Base-by-base conservation (phyloP, 345 rosid species). In the Carallia brachiata region DNA sequence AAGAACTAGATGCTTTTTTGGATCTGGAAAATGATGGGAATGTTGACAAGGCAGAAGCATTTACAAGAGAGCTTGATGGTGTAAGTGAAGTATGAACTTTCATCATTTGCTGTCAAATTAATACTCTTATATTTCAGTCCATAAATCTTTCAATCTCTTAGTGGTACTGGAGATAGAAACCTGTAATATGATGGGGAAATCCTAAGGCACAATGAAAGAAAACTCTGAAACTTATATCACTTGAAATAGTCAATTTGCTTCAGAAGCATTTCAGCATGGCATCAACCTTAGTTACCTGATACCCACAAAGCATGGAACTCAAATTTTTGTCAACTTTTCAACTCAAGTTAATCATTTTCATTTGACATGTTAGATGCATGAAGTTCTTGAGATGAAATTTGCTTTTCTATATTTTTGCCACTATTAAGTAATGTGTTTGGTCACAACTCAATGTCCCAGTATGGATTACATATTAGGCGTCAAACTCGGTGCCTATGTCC, bases 21-120 rank as follows among this genome's bases (percentile, higher is more conserved):
- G 65, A 66, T 44, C 53, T 79, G 68, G 95, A 89, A 73, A 76
- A 70, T 71, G 79, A 84, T 71, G 88, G 74, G 62, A 87, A 69
- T 69, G 82, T 85, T 65, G 83, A 84, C 73, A 90, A 78, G 79
- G 97, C 96, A 52, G 98, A 92, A 80, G 94, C 87, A 69, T 95
- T 83, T 73, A 70, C 81, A 53, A 95, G 81, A 78, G 87, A 86
- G 79, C 97, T 95, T 67, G 99, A 92, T 32, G 84, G 82, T 79
- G 99, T 90, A 80, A 86, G 90, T 81, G 62, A 57, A 63, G 34
- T 52, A 31, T 52, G 28, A 37, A 70, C 19, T 30, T 69, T 18
- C 17, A 1, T 61, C 32, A 27, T 39, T 19, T 62, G 55, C 4
- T 23, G 44, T 54, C 4, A 6, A 19, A 28, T 15, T 12, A 55